Conservation (phyloP, 1,284 basidiomycete genomes). For the Apiotrichum gracile region DNA sequence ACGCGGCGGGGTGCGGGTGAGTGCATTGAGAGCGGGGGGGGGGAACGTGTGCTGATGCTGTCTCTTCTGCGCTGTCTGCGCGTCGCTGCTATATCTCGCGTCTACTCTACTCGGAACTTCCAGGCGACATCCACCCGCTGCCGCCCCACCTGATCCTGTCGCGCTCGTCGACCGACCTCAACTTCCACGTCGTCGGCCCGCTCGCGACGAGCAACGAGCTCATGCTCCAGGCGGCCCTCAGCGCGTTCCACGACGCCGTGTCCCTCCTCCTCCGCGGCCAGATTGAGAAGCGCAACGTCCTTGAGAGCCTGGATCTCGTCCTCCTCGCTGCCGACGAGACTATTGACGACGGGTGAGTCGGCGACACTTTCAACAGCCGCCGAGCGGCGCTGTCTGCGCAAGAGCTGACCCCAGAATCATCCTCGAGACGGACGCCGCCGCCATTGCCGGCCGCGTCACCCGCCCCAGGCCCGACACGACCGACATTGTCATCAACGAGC, state of each 20-base stretch:
- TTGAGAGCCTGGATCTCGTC: slow-evolving; percentile 93
- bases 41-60: not conserved
- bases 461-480: slow-evolving; percentile 86
- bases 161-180: slow-evolving; percentile 88
- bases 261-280: slow-evolving; percentile 80
- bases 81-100: no score
- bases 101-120: not conserved
- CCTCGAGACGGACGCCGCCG: slow-evolving; percentile 90
- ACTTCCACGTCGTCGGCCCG: slow-evolving; percentile 88
- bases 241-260: slow-evolving; percentile 79
- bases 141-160: slow-evolving; percentile 84
- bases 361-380: no score
- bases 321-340: slow-evolving; percentile 93
- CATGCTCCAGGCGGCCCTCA: slow-evolving; percentile 82
- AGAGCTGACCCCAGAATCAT: slow-evolving; percentile 65
- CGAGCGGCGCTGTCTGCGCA: no score
- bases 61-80: no score
- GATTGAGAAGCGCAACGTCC: slow-evolving; percentile 88
- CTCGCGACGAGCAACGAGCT: slow-evolving; percentile 84
- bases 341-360: slow-evolving; percentile 82
- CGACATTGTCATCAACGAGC: slow-evolving; percentile 98
- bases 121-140: slow-evolving; percentile 92
- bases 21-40: slow-evolving; percentile 32
- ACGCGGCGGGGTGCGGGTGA: slow-evolving; percentile 82
- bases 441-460: slow-evolving; percentile 91